Conservation (phyloP, 2,329 filamentous ascomycete genomes). For the Myriosclerotinia scirpicola region DNA sequence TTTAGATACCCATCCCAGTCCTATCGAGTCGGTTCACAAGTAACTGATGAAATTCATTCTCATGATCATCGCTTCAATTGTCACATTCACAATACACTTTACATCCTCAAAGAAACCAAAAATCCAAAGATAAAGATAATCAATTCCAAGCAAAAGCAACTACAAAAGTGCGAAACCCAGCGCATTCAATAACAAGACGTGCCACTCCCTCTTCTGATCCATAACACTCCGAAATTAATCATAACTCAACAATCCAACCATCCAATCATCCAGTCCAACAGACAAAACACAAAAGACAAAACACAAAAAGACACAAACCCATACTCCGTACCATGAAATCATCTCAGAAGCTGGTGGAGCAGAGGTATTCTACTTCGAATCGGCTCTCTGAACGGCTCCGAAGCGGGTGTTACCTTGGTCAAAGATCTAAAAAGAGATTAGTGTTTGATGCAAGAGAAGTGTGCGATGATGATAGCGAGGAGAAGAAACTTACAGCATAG, state of each 20-base stretch:
- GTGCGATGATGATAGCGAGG: no score
- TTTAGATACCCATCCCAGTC: neutral
- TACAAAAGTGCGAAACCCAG: neutral
- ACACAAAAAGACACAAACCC: neutral
- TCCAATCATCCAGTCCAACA: neutral
- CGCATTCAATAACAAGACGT: neutral
- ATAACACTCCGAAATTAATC: neutral
- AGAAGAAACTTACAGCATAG: slow-evolving; percentile 51
- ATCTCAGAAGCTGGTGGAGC: slow-evolving; percentile 31
- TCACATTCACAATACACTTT: neutral
- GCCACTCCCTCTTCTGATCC: neutral
- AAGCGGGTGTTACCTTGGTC: slow-evolving; percentile 58
- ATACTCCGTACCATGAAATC: neutral
- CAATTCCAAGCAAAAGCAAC: neutral
- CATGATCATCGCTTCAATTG: no score
- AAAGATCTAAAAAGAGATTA: slow-evolving; percentile 49
- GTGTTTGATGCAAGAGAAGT: neutral
- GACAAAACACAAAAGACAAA: neutral
- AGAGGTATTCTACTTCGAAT: slow-evolving; percentile 35
- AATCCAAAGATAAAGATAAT: neutral
- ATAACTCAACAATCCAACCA: neutral
- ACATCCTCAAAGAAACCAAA: no score
- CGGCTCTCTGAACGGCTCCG: slow-evolving; percentile 53
- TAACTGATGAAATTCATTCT: no score
- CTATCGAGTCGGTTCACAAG: neutral